Evolutionary conservation across 2,329 filamentous ascomycete species (phyloP).

Genomic region (Paracamarosporium sp.): DNA sequence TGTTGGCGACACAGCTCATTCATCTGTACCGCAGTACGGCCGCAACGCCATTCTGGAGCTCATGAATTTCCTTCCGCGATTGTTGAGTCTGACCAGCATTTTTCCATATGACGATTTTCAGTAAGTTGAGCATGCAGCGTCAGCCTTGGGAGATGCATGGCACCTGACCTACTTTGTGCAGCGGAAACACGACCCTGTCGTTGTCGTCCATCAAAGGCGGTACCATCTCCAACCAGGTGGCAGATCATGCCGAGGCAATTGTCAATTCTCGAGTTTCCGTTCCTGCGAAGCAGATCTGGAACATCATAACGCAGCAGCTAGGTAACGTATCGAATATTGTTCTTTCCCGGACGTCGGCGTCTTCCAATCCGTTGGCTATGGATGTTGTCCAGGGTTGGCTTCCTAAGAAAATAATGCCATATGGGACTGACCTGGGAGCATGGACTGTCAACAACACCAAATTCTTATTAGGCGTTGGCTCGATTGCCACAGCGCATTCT

Average conservation of each 20-base stretch:
- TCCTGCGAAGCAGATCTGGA: constrained; percentile 3
- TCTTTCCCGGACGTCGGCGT: neutral
- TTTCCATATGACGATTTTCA: constrained; percentile 6
- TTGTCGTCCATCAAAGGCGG: constrained; percentile 2
- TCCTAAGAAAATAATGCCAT: constrained; percentile 4
- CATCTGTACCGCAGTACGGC: constrained; percentile 2
- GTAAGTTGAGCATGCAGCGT: neutral
- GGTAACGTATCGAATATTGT: neutral
- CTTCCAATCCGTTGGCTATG: constrained; percentile 3
- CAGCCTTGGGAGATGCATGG: neutral
- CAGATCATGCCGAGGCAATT: neutral
- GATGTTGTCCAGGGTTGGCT: constrained; percentile 5
- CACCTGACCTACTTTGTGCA: neutral
- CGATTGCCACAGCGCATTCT: constrained; percentile 5
- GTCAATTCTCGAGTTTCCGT: constrained; percentile 1
- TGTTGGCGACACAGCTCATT: constrained; percentile 5
- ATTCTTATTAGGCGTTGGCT: neutral
- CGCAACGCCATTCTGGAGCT: constrained; percentile 2
- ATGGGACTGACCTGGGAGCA: neutral
- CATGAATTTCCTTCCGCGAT: neutral
- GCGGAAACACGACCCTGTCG: constrained; percentile 3
- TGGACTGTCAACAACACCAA: constrained; percentile 6
- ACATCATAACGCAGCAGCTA: constrained; percentile 3
- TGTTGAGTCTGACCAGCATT: neutral
- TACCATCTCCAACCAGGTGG: constrained; percentile 3